Conservation (phyloP, 2,329 filamentous ascomycete species). For the Gyromitra esculenta region DNA sequence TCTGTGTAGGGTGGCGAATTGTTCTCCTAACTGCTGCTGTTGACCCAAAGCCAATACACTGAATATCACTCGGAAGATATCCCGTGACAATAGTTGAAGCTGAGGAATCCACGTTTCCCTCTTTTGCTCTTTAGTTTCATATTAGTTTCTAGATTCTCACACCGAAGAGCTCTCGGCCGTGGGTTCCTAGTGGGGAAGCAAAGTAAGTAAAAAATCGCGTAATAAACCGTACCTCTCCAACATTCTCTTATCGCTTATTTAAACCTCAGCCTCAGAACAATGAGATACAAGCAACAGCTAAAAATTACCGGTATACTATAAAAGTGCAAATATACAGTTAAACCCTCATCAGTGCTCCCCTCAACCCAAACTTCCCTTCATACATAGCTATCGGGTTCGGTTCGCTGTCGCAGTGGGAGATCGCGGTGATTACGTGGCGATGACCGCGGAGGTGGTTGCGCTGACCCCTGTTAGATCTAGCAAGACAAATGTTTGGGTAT, state of each 20-base stretch:
- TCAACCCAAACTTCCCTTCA: background rate
- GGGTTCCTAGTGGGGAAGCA: no score
- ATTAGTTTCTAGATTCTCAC: no score
- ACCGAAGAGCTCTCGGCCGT: no score
- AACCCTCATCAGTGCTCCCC: background rate
- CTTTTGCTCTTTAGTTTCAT: no score
- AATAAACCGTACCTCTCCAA: no score
- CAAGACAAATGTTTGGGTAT: background rate
- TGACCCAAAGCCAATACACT: background rate
- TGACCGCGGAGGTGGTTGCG: background rate
- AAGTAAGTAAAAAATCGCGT: no score
- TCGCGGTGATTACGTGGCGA: no score
- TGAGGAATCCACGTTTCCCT: no score
- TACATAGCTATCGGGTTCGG: background rate
- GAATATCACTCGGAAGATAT: conserved; percentile 17
- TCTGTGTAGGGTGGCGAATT: no score
- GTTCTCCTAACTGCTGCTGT: background rate
- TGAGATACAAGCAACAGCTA: background rate
- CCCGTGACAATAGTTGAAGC: background rate
- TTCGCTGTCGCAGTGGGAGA: background rate
- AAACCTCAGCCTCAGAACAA: background rate
- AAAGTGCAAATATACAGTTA: background rate
- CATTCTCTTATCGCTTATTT: no score
- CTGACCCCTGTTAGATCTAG: background rate
- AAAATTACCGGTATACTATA: background rate